phyloP scores from a whole-genome alignment of 345 rosid genomes.

The Corchorus capsularis region DNA sequence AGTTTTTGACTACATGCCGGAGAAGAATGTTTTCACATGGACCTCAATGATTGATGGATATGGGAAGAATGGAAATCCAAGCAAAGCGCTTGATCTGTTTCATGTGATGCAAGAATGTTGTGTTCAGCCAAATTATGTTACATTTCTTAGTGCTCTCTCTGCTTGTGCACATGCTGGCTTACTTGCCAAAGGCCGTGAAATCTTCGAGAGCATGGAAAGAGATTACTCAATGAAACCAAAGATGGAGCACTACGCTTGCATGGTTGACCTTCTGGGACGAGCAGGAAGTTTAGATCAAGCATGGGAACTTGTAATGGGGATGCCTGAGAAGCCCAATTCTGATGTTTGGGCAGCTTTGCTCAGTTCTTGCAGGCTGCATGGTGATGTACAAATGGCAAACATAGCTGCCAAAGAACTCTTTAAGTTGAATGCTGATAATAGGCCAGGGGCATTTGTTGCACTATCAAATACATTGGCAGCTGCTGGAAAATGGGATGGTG shows the following conservation, averaged over 20 bases:
- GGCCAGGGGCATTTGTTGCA: conserved; percentile 90
- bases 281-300: conserved; percentile 68
- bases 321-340: conserved; percentile 70
- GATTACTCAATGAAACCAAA: conserved; percentile 63
- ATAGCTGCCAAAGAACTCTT: conserved; percentile 76
- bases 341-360: conserved; percentile 96
- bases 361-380: conserved; percentile 74
- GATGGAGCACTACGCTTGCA: conserved; percentile 93
- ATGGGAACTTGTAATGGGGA: conserved; percentile 57
- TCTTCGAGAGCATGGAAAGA: conserved; percentile 79
- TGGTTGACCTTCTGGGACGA: conserved; percentile 90
- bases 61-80: conserved; percentile 78
- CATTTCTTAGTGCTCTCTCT: conserved; percentile 84
- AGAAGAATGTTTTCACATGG: conserved; percentile 87
- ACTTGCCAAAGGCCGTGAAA: conserved; percentile 63
- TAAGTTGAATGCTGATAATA: conserved; percentile 56
- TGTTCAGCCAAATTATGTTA: conserved; percentile 68
- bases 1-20: conserved; percentile 60
- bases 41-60: conserved; percentile 97
- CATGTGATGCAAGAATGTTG: conserved; percentile 45
- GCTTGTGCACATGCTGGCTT: conserved; percentile 91
- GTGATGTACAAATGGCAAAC: conserved; percentile 60
- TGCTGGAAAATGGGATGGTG: conserved; percentile 81
- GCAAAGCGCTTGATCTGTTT: conserved; percentile 77
- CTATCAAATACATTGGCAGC: conserved; percentile 82